These are phyloP conservation scores for Viola pubescens DNA, from an alignment of 441 rosid species.

Conservation along the genomic window DNA sequence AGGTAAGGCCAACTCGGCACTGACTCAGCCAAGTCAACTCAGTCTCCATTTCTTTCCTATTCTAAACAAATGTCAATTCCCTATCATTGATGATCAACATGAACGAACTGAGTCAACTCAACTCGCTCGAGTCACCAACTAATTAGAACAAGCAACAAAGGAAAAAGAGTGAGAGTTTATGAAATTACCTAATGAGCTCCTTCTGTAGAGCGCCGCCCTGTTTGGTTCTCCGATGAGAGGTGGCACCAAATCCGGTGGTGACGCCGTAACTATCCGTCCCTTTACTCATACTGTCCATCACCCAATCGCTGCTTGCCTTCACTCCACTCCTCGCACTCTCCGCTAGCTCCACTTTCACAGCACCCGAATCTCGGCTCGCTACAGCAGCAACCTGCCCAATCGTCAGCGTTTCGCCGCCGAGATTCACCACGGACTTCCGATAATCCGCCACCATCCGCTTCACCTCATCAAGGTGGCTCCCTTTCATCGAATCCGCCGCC, in stretches of 20 bases:
- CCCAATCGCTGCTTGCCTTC: conserved; percentile 74
- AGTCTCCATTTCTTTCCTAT: no score
- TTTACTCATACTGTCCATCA: conserved; percentile 61
- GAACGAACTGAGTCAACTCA: no score
- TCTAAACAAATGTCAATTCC: no score
- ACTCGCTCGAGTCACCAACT: no score
- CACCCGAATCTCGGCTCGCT: conserved; percentile 21
- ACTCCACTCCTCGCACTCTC: conserved; percentile 58
- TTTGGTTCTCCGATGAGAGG: conserved; percentile 70
- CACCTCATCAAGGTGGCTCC: conserved; percentile 75
- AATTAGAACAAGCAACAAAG: no score
- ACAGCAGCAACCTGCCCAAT: conserved; percentile 62
- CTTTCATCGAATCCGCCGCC: conserved; percentile 56
- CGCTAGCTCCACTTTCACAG: conserved; percentile 45
- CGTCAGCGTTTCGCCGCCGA: conserved; percentile 61
- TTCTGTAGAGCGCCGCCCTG: conserved; percentile 61
- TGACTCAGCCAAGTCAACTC: no score
- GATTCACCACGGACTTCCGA: conserved; percentile 45
- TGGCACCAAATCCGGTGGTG: conserved; percentile 74
- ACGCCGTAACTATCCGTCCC: conserved; percentile 73
- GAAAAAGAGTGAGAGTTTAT: not conserved
- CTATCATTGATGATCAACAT: no score
- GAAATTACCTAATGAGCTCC: conserved; percentile 47
- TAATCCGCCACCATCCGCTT: conserved; percentile 57
- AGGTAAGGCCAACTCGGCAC: no score